Conservation (phyloP, 192 early-diverging fungal species). For the Chytriomyces sp. region DNA sequence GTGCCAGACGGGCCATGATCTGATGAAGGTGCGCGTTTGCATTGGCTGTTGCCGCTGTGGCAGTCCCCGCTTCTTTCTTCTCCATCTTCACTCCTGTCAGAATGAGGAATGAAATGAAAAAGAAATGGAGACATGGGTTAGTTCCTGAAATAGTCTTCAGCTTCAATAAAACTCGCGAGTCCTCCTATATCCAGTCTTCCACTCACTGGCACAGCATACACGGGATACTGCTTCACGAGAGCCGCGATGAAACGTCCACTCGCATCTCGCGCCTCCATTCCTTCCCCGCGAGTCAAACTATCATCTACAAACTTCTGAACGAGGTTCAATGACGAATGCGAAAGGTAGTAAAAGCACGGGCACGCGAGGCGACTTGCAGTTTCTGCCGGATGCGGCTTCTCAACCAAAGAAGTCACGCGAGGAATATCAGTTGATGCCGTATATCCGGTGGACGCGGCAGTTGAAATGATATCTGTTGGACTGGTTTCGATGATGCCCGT, state of each 20-base stretch:
- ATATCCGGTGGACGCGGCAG: background rate
- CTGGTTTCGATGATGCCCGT: constrained; percentile 56
- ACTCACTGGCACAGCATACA: constrained; percentile 43
- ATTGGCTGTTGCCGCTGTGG: background rate
- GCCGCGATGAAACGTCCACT: constrained; percentile 57
- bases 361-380: constrained; percentile 55
- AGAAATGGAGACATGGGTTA: too few species aligned
- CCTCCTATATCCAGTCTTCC: constrained; percentile 71
- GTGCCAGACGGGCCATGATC: background rate
- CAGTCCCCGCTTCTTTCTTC: too few species aligned
- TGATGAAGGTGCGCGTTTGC: background rate
- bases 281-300: constrained; percentile 28
- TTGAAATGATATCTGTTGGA: background rate
- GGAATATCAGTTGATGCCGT: too few species aligned
- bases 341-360: constrained; percentile 65
- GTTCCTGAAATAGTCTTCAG: constrained; percentile 42
- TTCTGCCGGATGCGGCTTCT: constrained; percentile 54
- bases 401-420: constrained; percentile 49
- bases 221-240: constrained; percentile 39
- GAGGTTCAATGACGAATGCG: constrained; percentile 21
- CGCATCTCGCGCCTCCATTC: constrained; percentile 55
- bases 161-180: constrained; percentile 55
- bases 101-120: too few species aligned
- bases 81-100: too few species aligned
- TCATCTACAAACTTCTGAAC: constrained; percentile 50